phyloP scores from a whole-genome alignment of 2,329 filamentous ascomycete species.

The Colletotrichum filicis region DNA sequence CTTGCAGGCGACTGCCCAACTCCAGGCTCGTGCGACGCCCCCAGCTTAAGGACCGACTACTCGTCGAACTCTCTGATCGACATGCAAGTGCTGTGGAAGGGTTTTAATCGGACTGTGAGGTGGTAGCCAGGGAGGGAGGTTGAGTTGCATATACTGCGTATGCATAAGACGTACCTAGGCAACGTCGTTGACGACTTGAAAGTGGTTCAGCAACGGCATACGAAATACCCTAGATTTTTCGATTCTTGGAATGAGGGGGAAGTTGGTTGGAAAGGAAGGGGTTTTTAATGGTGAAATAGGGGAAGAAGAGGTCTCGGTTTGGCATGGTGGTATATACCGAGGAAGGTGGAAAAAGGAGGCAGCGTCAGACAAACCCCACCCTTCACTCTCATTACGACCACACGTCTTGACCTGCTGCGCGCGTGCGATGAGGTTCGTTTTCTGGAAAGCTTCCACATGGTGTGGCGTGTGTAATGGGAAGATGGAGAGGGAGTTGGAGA shows the following conservation, averaged over 20 bases:
- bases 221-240: conserved; percentile 33
- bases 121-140: background rate
- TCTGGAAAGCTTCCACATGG: background rate
- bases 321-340: background rate
- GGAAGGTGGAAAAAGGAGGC: background rate
- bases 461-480: background rate
- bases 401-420: background rate
- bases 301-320: background rate
- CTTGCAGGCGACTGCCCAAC: conserved; percentile 33
- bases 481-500: background rate
- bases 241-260: conserved; percentile 6
- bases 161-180: background rate
- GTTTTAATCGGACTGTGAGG: background rate
- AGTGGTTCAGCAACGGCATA: conserved; percentile 24
- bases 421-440: background rate
- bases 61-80: background rate
- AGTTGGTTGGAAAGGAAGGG: background rate
- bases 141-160: background rate
- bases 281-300: background rate
- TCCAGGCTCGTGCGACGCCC: conserved; percentile 33
- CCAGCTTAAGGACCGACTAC: background rate
- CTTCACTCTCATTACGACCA: background rate
- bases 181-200: conserved; percentile 6
- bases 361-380: background rate
- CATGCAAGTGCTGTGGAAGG: background rate